Base-by-base conservation (phyloP, 805 yeast genomes). In the Hemisphaericaspora nanyangensis region DNA sequence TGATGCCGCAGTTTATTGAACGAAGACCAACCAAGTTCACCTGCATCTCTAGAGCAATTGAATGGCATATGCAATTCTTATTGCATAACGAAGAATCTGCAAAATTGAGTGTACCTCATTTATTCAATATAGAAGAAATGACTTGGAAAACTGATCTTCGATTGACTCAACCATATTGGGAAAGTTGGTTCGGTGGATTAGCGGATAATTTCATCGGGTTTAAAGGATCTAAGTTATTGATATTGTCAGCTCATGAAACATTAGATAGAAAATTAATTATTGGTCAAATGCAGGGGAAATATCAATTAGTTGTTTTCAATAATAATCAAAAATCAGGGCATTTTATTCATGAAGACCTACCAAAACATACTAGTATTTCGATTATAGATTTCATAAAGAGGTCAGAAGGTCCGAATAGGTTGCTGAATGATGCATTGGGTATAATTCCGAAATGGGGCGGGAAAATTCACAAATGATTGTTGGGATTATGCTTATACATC, bases 251-350 rank as follows among this genome's bases (percentile, higher is more conserved):
- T 3, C 84, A 90, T 37, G 97, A 93, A 48, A 79, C 85, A 16
- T 69, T 95, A 22, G 99, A 93, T 61, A 88, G 83, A 46, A 76
- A 76, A 28, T 68, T 93, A 34, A 88, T 90, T 60, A 80, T 93
- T 37, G 99, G 97, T 1, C 99, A 95, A 61, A 93, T 93, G 99
- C 98, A 90, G 62, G 99, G 99, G 1, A 82, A 80, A 56, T 93
- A 84, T 59, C 99, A 95, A 61, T 71, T 93, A 29, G 80, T 86
- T 11, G 93, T 89, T 4, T 82, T 88, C 56, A 61, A 61, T 45
- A 83, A 81, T 39, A 70, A 56, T 27, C 45, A 55, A 6, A 49
- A 57, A 16, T 55, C 89, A 2, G 97, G 98, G 1, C 99, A 93
- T 62, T 93, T 90, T 50, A 66, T 95, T n/a, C 99, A 93, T 34